Evolutionary conservation across 495 filamentous ascomycete genomes (phyloP).

Genomic region (Podospora comata): DNA sequence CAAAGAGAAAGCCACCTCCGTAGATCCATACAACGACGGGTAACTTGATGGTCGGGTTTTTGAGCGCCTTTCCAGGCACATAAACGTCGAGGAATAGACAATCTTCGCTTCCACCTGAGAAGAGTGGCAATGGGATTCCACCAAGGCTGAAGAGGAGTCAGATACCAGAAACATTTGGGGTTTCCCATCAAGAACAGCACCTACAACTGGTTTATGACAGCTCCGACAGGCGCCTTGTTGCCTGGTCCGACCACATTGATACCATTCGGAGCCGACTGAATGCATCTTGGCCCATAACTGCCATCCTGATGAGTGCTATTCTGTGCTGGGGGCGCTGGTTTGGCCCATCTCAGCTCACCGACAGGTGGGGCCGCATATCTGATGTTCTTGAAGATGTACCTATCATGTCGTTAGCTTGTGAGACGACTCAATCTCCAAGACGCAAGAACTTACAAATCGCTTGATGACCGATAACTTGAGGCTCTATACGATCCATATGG

Average conservation of each 20-base stretch:
- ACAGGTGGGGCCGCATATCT: conserved; percentile 56
- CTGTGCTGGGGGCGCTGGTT: conserved; percentile 48
- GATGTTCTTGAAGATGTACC: conserved; percentile 55
- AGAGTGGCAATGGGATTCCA: conserved; percentile 36
- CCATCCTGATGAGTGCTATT: conserved; percentile 51
- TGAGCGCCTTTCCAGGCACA: conserved; percentile 6
- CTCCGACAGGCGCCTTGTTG: conserved; percentile 37
- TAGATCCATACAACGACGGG: conserved; percentile 21
- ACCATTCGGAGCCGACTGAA: conserved; percentile 40
- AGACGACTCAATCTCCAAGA: not conserved
- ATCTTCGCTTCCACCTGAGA: conserved; percentile 33
- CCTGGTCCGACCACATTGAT: conserved; percentile 37
- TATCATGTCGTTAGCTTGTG: conserved; percentile 9
- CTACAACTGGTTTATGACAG: conserved; percentile 39
- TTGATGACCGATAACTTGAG: conserved; percentile 18
- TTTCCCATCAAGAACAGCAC: not conserved
- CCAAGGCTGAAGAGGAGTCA: conserved; percentile 25
- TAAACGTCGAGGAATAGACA: conserved; percentile 18
- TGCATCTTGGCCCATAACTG: conserved; percentile 44
- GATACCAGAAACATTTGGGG: too few species aligned
- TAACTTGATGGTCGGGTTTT: conserved; percentile 3
- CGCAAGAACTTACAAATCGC: conserved; percentile 20
- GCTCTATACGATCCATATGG: conserved; percentile 34
- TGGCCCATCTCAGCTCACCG: conserved; percentile 54
- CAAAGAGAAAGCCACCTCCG: conserved; percentile 39